These are phyloP conservation scores for Physaria fendleri DNA, from an alignment of 345 rosid genomes.

Conservation along the genomic window DNA sequence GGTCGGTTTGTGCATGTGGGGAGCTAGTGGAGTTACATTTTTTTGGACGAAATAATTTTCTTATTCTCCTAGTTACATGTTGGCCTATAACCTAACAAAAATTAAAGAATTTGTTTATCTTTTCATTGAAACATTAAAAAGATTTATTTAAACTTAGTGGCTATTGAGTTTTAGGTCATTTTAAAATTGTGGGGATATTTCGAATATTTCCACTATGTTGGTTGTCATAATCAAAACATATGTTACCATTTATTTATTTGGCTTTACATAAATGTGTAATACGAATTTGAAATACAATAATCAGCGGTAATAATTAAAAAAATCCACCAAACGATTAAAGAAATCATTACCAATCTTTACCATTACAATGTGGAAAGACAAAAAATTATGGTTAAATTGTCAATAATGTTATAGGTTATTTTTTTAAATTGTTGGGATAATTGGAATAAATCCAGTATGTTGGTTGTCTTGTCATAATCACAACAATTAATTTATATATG, in stretches of 20 bases:
- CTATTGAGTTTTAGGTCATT: slow-evolving; percentile 8
- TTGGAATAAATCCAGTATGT: slow-evolving; percentile 9
- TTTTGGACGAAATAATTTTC: not conserved
- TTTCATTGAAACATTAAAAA: not conserved
- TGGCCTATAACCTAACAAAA: slow-evolving; percentile 13
- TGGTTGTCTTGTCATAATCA: slow-evolving; percentile 16
- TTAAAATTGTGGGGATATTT: not conserved
- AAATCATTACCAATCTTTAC: too few species aligned
- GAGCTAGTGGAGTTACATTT: not conserved
- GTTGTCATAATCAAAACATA: slow-evolving; percentile 6
- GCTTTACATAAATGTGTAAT: too few species aligned
- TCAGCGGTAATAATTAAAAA: too few species aligned
- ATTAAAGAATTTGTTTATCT: not conserved
- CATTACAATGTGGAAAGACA: too few species aligned
- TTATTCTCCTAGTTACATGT: too few species aligned
- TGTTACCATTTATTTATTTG: too few species aligned
- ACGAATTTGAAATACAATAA: too few species aligned
- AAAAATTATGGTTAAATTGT: too few species aligned
- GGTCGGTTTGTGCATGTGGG: not conserved
- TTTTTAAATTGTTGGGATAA: slow-evolving; percentile 1
- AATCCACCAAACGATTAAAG: too few species aligned
- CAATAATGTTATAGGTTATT: too few species aligned
- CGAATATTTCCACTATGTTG: slow-evolving; percentile 11
- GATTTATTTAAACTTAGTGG: slow-evolving; percentile 12
- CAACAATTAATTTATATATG: too few species aligned